A percentile compares a stretch with the other conserved stretches of the same genome.
Conservation (phyloP, 495 filamentous ascomycete genomes). For the Astrothelium subdiscretum region DNA sequence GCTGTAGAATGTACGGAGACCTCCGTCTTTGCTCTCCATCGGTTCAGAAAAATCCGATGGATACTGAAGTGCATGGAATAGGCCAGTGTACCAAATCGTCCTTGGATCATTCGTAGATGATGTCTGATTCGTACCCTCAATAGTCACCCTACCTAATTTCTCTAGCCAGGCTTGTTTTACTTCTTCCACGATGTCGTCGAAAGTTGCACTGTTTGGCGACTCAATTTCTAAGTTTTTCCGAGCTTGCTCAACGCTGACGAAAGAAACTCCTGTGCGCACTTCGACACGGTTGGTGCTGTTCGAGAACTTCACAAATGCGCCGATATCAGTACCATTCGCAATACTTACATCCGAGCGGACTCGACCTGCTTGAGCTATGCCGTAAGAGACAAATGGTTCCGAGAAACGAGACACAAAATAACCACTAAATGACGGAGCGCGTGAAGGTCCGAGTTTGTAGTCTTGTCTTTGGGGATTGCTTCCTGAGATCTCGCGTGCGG, state of each 20-base stretch:
- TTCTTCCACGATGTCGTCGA: conserved; percentile 8
- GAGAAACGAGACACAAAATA: conserved; percentile 18
- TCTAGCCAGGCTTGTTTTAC: conserved; percentile 16
- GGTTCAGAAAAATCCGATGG: conserved; percentile 16
- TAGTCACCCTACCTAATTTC: conserved; percentile 12
- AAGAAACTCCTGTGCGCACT: conserved; percentile 12
- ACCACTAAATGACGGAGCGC: conserved; percentile 12
- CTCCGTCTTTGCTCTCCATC: neutral
- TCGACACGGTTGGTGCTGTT: conserved; percentile 1
- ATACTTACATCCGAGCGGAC: neutral
- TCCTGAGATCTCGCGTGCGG: conserved; percentile 9
- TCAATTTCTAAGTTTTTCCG: conserved; percentile 12
- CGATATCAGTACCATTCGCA: conserved; percentile 8
- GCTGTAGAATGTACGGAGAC: conserved; percentile 8
- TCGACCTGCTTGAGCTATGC: conserved; percentile 4
- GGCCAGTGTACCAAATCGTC: conserved; percentile 14
- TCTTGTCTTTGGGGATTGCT: conserved; percentile 16
- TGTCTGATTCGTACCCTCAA: conserved; percentile 14
- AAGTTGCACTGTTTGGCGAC: conserved; percentile 5
- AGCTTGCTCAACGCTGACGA: conserved; percentile 15
- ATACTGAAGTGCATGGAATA: conserved; percentile 16
- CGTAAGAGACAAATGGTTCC: conserved; percentile 9
- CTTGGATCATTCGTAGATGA: conserved; percentile 6
- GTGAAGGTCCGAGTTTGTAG: conserved; percentile 9
- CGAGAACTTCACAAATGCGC: conserved; percentile 11